Evolutionary conservation across 2,329 filamentous ascomycete species (phyloP).

Genomic region (Arthrobotrys conoides): DNA sequence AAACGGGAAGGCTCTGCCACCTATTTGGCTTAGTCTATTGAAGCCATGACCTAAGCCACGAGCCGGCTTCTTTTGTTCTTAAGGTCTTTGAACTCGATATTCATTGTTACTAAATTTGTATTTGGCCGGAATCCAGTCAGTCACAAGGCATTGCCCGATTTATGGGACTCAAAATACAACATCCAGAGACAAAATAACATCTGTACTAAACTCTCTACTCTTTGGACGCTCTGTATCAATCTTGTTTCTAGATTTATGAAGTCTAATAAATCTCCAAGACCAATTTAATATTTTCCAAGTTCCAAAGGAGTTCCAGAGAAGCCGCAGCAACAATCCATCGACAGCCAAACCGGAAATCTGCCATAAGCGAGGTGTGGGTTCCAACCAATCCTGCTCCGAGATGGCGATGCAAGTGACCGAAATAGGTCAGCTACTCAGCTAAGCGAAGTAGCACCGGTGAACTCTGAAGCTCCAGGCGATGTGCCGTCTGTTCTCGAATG

Average conservation of each 20-base stretch:
- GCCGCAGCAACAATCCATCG: too few species aligned
- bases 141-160: neutral
- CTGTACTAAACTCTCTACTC: neutral
- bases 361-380: constrained; percentile 53
- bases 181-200: neutral
- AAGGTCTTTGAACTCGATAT: neutral
- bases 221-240: neutral
- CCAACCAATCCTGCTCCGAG: constrained; percentile 35
- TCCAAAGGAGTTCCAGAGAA: too few species aligned
- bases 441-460: constrained; percentile 37
- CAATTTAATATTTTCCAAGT: too few species aligned
- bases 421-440: constrained; percentile 18
- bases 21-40: constrained; percentile 30
- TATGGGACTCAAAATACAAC: neutral
- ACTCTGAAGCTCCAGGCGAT: neutral
- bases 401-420: constrained; percentile 37
- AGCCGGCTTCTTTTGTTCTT: neutral
- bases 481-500: constrained; percentile 29
- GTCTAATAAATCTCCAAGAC: neutral
- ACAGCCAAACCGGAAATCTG: neutral
- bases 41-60: constrained; percentile 48
- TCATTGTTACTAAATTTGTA: constrained; percentile 17
- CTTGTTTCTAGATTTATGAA: neutral
- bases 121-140: neutral
- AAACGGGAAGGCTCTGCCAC: constrained; percentile 24